phyloP scores from a whole-genome alignment of 2,329 filamentous ascomycete genomes.

The Huntiella moniliformis region DNA sequence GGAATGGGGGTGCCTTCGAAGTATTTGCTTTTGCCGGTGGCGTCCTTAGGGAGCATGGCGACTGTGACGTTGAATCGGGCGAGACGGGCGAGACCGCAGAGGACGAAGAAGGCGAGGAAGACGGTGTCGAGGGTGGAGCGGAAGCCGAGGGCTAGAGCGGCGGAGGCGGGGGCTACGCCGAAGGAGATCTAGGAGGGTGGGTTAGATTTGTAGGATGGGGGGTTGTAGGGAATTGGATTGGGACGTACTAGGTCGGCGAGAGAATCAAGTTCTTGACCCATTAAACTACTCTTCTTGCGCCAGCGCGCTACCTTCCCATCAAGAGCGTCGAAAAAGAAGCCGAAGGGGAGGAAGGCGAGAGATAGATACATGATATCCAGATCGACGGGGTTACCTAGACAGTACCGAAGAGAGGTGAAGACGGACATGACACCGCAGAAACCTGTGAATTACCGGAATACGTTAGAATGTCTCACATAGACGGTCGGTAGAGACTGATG shows the following conservation, averaged over 20 bases:
- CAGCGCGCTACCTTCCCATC: slow-evolving; percentile 92
- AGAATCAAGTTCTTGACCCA: slow-evolving; percentile 95
- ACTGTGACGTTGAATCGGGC: slow-evolving; percentile 97
- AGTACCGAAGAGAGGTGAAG: slow-evolving; percentile 88
- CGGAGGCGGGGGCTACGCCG: slow-evolving; percentile 70
- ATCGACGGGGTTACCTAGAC: slow-evolving; percentile 49
- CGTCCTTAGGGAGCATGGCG: slow-evolving; percentile 74
- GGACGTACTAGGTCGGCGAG: slow-evolving; percentile 69
- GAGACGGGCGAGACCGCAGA: slow-evolving; percentile 81
- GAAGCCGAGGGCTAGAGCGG: slow-evolving; percentile 75
- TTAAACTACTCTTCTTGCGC: slow-evolving; percentile 90
- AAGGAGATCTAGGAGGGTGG: slow-evolving; percentile 61
- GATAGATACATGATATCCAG: slow-evolving; percentile 61
- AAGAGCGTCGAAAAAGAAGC: slow-evolving; percentile 94
- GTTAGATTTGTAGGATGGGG: neutral
- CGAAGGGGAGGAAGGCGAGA: slow-evolving; percentile 74
- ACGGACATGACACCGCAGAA: slow-evolving; percentile 89
- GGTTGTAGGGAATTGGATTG: neutral
- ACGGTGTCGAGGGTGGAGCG: slow-evolving; percentile 72
- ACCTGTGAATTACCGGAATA: slow-evolving; percentile 22
- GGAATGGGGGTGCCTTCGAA: slow-evolving; percentile 97
- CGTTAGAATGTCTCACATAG: neutral
- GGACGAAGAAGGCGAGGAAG: slow-evolving; percentile 68
- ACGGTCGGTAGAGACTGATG: neutral
- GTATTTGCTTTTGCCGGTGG: slow-evolving; percentile 75